Evolutionary conservation across 2,329 filamentous ascomycete genomes (phyloP).

Genomic region (Leptodontidium sp.): DNA sequence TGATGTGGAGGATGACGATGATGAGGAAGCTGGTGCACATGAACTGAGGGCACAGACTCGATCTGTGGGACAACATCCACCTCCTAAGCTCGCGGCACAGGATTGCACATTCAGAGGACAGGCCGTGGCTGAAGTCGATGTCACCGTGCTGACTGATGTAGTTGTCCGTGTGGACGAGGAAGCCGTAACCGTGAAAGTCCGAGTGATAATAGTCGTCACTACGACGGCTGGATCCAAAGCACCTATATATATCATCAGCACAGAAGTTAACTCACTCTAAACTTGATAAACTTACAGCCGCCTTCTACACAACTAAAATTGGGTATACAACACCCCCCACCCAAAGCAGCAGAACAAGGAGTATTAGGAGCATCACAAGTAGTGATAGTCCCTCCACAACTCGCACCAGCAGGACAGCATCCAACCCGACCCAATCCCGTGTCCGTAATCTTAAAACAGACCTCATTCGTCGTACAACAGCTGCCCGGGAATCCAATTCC

Average conservation of each 20-base stretch:
- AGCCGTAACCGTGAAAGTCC: slow-evolving; percentile 30
- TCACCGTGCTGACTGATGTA: slow-evolving; percentile 41
- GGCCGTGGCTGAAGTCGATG: slow-evolving; percentile 31
- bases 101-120: slow-evolving; percentile 36
- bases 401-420: slow-evolving; percentile 73
- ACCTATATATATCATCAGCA: slow-evolving; percentile 30
- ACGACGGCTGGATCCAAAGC: slow-evolving; percentile 35
- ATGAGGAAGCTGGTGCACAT: slow-evolving; percentile 41
- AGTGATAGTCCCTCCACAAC: slow-evolving; percentile 69
- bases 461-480: slow-evolving; percentile 73
- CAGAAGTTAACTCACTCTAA: neutral
- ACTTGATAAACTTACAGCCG: slow-evolving; percentile 63
- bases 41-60: slow-evolving; percentile 44
- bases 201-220: slow-evolving; percentile 35
- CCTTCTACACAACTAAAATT: slow-evolving; percentile 74
- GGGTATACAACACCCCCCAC: slow-evolving; percentile 79
- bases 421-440: slow-evolving; percentile 73
- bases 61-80: slow-evolving; percentile 46
- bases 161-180: slow-evolving; percentile 41
- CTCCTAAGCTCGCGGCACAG: slow-evolving; percentile 42
- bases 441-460: slow-evolving; percentile 71
- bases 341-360: slow-evolving; percentile 69
- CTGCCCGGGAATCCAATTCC: slow-evolving; percentile 72
- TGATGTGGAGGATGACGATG: slow-evolving; percentile 48
- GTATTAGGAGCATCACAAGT: slow-evolving; percentile 68